phyloP scores from a whole-genome alignment of 768 basidiomycete species.

The Megacollybia marginata region DNA sequence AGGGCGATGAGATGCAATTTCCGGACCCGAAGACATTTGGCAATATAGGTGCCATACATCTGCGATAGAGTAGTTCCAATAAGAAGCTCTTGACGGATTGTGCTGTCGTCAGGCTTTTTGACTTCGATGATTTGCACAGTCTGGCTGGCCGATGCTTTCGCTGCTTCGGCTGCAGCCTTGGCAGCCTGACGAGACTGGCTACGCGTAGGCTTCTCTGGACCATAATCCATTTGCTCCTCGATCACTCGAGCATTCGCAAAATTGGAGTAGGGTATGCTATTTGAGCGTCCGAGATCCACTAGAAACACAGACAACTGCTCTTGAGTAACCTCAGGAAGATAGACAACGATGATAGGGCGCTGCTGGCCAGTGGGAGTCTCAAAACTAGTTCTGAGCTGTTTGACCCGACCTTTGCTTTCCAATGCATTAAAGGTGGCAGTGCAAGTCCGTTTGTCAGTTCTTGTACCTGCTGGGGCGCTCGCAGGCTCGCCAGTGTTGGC shows the following conservation, averaged over 20 bases:
- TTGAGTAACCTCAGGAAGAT: conserved; percentile 52
- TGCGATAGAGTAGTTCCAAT: conserved; percentile 69
- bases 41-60: conserved; percentile 66
- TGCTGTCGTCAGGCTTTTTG: conserved; percentile 48
- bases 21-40: conserved; percentile 56
- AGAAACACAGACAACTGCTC: conserved; percentile 54
- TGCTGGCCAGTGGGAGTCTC: conserved; percentile 50
- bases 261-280: conserved; percentile 22
- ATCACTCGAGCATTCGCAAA: conserved; percentile 39
- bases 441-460: conserved; percentile 69
- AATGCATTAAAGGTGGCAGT: conserved; percentile 50
- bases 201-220: conserved; percentile 41
- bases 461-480: conserved; percentile 61
- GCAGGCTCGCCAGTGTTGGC: conserved; percentile 56
- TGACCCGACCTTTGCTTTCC: conserved; percentile 61
- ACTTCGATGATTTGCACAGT: conserved; percentile 36
- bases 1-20: conserved; percentile 55
- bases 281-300: conserved; percentile 35
- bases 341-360: conserved; percentile 54
- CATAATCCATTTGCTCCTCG: conserved; percentile 49
- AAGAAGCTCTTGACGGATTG: conserved; percentile 55
- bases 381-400: conserved; percentile 60
- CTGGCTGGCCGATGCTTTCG: conserved; percentile 29
- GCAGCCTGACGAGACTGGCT: conserved; percentile 33
- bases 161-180: conserved; percentile 5